Evolutionary conservation across 2,329 filamentous ascomycete genomes (phyloP).

Genomic region (Phyllosticta ampelicida): DNA sequence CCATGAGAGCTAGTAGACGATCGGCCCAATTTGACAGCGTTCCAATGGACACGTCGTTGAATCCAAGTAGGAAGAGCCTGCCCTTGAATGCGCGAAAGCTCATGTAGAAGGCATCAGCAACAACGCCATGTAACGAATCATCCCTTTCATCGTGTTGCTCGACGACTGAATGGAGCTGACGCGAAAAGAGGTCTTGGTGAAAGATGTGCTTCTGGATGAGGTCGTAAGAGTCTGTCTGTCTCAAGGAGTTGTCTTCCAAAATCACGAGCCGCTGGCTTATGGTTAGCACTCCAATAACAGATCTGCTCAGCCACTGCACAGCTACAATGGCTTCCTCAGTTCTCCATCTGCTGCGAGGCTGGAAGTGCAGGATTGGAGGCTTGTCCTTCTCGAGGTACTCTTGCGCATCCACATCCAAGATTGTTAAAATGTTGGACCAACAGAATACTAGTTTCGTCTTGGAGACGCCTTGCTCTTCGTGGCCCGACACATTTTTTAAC

Average conservation of each 20-base stretch:
- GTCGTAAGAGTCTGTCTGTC: slow-evolving; percentile 91
- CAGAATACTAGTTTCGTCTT: slow-evolving; percentile 89
- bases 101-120: slow-evolving; percentile 97
- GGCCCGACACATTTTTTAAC: slow-evolving; percentile 63
- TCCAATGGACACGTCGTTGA: slow-evolving; percentile 84
- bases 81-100: slow-evolving; percentile 95
- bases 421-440: slow-evolving; percentile 95
- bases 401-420: slow-evolving; percentile 75
- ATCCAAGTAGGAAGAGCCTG: slow-evolving; percentile 81
- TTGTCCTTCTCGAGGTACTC: slow-evolving; percentile 59
- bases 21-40: slow-evolving; percentile 96
- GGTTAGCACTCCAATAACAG: slow-evolving; percentile 81
- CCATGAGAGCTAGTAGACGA: slow-evolving; percentile 84
- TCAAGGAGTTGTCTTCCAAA: slow-evolving; percentile 77
- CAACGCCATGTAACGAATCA: slow-evolving; percentile 82
- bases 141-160: slow-evolving; percentile 85
- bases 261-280: slow-evolving; percentile 91
- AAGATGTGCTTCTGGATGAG: slow-evolving; percentile 86
- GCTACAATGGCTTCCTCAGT: slow-evolving; percentile 92
- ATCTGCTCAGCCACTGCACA: slow-evolving; percentile 92
- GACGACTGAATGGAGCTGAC: slow-evolving; percentile 71
- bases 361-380: slow-evolving; percentile 68
- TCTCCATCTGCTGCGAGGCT: slow-evolving; percentile 76
- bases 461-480: slow-evolving; percentile 57
- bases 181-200: slow-evolving; percentile 81